A percentile compares a stretch with the other conserved stretches of the same genome.
phyloP scores from a whole-genome alignment of 371 early-diverging fungal species.

The Syncephalastrum contaminatum region DNA sequence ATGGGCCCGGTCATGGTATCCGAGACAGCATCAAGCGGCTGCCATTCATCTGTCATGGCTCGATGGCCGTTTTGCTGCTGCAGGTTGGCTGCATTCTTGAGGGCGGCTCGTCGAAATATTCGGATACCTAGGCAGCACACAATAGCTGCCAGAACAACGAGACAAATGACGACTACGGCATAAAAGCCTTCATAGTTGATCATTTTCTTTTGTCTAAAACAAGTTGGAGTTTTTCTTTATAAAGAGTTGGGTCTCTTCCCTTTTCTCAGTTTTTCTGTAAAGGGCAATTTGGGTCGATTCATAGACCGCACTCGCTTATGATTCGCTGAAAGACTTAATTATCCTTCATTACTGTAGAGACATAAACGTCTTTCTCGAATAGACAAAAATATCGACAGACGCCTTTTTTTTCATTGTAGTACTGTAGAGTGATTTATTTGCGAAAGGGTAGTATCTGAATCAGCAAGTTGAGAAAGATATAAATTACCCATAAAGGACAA shows the following conservation, averaged over 20 bases:
- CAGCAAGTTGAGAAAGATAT: no score
- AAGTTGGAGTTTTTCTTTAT: no score
- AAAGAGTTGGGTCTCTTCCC: no score
- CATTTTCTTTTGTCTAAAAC: conserved; percentile 1
- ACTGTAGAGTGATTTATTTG: no score
- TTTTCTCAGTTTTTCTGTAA: neutral
- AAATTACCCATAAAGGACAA: no score
- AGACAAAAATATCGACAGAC: no score
- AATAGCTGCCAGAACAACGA: conserved; percentile 20
- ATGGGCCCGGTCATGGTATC: conserved; percentile 10
- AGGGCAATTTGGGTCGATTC: neutral
- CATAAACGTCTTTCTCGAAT: no score
- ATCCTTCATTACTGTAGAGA: no score
- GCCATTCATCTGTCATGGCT: conserved; percentile 18
- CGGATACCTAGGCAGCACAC: conserved; percentile 25
- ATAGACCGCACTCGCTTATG: no score
- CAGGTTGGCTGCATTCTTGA: conserved; percentile 3
- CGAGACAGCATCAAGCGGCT: conserved; percentile 8
- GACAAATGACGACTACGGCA: conserved; percentile 24
- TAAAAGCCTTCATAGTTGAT: conserved; percentile 25
- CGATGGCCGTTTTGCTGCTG: conserved; percentile 1
- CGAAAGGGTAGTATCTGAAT: no score
- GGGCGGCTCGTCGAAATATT: conserved; percentile 14
- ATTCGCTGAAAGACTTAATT: no score
- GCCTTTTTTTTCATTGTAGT: no score